These are phyloP conservation scores for Aspergillus clavatus DNA, from an alignment of 2,329 filamentous ascomycete genomes.

Conservation along the genomic window DNA sequence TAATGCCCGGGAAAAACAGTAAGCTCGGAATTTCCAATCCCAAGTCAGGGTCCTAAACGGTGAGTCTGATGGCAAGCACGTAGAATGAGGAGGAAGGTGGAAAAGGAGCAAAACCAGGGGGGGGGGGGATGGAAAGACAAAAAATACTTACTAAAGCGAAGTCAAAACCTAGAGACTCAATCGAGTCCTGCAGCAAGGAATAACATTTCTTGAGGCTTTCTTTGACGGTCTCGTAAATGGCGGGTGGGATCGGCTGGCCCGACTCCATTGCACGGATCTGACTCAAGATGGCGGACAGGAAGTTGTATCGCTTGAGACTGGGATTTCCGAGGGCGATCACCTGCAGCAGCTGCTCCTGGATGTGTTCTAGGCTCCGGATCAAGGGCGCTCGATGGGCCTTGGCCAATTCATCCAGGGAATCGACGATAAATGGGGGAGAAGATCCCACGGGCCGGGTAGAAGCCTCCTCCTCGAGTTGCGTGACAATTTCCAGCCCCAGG, in stretches of 20 bases:
- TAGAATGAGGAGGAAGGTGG: neutral
- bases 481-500: conserved; percentile 18
- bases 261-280: conserved; percentile 15
- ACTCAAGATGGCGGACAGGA: conserved; percentile 11
- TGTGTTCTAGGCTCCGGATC: conserved; percentile 14
- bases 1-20: conserved; percentile 6
- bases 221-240: conserved; percentile 12
- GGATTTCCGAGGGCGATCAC: conserved; percentile 16
- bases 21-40: conserved; percentile 7
- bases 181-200: conserved; percentile 1
- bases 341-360: conserved; percentile 17
- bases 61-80: neutral
- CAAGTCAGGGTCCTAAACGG: conserved; percentile 3
- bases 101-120: neutral
- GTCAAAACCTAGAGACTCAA: conserved; percentile 4
- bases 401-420: conserved; percentile 10
- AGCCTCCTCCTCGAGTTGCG: conserved; percentile 21
- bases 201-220: conserved; percentile 5
- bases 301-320: conserved; percentile 14
- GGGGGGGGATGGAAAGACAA: neutral
- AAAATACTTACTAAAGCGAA: conserved; percentile 5
- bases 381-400: conserved; percentile 13
- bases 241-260: conserved; percentile 4
- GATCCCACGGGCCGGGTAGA: neutral
- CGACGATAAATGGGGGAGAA: neutral